These are phyloP conservation scores for Primulina huaijiensis DNA, from an alignment of 257 asterid species.

Conservation along the genomic window DNA sequence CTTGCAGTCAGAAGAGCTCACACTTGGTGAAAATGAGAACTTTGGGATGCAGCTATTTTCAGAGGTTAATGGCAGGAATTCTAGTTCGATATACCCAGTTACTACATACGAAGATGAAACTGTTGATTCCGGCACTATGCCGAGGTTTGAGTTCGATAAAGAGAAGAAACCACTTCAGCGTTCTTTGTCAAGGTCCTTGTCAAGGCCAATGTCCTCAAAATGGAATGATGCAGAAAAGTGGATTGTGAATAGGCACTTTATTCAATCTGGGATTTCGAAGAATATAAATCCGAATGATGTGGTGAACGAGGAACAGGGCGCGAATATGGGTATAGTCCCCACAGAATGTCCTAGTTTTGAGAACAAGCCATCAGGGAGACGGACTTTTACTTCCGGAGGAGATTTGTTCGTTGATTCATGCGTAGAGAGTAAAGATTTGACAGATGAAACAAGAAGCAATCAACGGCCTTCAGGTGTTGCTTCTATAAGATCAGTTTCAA, in stretches of 20 bases:
- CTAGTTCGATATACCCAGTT: slow-evolving; percentile 35
- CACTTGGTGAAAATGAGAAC: slow-evolving; percentile 36
- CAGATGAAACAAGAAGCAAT: slow-evolving; percentile 66
- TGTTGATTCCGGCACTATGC: slow-evolving; percentile 90
- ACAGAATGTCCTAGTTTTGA: slow-evolving; percentile 55
- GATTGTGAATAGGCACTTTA: slow-evolving; percentile 73
- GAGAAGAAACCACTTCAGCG: slow-evolving; percentile 77
- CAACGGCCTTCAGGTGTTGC: slow-evolving; percentile 34
- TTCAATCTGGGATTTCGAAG: slow-evolving; percentile 47
- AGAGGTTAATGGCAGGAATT: slow-evolving; percentile 47
- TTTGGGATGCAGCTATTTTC: slow-evolving; percentile 39
- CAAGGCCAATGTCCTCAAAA: slow-evolving; percentile 84
- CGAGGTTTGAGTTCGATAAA: slow-evolving; percentile 92
- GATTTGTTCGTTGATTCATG: slow-evolving; percentile 28
- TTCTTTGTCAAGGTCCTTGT: slow-evolving; percentile 48
- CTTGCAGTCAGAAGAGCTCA: slow-evolving; percentile 31
- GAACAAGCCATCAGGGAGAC: slow-evolving; percentile 51
- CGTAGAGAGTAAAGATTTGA: slow-evolving; percentile 61
- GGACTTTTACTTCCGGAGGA: slow-evolving; percentile 40
- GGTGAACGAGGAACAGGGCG: slow-evolving; percentile 33
- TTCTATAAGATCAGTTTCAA: slow-evolving; percentile 79
- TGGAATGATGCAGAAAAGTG: slow-evolving; percentile 99
- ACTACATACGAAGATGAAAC: slow-evolving; percentile 70
- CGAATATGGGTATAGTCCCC: slow-evolving; percentile 40
- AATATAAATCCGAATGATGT: slow-evolving; percentile 47